phyloP scores from a whole-genome alignment of 1,284 basidiomycete genomes.

The Coniferiporia sulphurascens region DNA sequence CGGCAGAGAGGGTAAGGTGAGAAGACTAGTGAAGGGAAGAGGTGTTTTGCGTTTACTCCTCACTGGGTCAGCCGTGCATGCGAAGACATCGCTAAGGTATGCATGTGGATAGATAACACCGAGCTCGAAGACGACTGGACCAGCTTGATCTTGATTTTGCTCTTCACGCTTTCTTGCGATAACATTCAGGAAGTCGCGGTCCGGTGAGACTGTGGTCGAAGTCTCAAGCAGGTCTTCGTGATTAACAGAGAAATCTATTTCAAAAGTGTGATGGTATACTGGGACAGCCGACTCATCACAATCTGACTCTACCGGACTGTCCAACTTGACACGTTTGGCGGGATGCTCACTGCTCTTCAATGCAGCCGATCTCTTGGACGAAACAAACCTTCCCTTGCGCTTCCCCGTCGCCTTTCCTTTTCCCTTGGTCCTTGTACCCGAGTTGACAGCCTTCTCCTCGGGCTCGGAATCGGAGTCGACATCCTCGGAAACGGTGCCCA shows the following conservation, averaged over 20 bases:
- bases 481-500: not conserved
- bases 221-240: not conserved
- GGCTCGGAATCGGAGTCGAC: constrained; percentile 4
- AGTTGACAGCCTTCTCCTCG: not conserved
- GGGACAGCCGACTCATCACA: constrained; percentile 7
- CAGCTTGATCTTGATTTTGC: constrained; percentile 5
- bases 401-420: not conserved
- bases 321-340: constrained; percentile 6
- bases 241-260: constrained; percentile 9
- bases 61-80: constrained; percentile 10
- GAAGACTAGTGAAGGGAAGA: not conserved
- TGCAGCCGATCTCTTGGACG: not conserved
- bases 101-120: constrained; percentile 12
- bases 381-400: not conserved
- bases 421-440: constrained; percentile 4
- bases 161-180: constrained; percentile 2
- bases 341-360: not conserved
- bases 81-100: not conserved
- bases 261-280: constrained; percentile 9
- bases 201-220: not conserved
- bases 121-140: constrained; percentile 2
- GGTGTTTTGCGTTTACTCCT: not conserved
- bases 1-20: constrained; percentile 1
- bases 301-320: not conserved
- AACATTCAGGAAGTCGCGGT: not conserved